Percentiles rank a stretch among this genome's conserved stretches.
phyloP scores from a whole-genome alignment of 306 rosid genomes.

The Fagus crenata region DNA sequence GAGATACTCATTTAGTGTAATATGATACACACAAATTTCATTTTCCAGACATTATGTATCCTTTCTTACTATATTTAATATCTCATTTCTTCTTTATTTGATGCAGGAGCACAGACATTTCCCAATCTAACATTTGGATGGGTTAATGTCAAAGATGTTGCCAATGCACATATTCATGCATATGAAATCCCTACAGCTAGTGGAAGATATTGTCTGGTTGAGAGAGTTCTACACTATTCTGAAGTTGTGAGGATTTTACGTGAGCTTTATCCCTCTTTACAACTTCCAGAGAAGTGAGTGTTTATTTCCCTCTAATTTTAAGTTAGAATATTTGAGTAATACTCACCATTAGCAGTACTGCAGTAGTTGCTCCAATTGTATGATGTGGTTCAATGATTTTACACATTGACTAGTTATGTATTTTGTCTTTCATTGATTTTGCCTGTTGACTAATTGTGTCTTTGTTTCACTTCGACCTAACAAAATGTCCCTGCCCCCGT shows the following conservation, averaged over 20 bases:
- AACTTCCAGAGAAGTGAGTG: constrained; percentile 61
- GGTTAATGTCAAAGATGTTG: constrained; percentile 82
- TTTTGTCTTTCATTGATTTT: background rate
- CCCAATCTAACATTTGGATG: constrained; percentile 52
- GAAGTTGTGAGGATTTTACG: constrained; percentile 52
- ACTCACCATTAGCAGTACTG: background rate
- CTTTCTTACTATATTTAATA: no score
- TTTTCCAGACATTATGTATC: no score
- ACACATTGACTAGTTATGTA: background rate
- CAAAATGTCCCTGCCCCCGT: no score
- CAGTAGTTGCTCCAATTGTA: background rate
- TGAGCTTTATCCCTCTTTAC: constrained; percentile 54
- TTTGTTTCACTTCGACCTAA: background rate
- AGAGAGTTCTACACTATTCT: constrained; percentile 54
- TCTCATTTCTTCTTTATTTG: constrained; percentile 12
- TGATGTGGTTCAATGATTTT: background rate
- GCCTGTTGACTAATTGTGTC: no score
- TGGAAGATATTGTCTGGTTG: constrained; percentile 67
- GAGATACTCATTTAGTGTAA: no score
- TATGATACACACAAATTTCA: no score
- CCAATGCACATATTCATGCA: constrained; percentile 71
- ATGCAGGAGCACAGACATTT: constrained; percentile 59
- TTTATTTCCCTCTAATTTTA: background rate
- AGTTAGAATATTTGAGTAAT: background rate
- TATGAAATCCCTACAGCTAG: constrained; percentile 81